Conservation (phyloP, 2,329 filamentous ascomycete species). For the Zalaria sp. region DNA sequence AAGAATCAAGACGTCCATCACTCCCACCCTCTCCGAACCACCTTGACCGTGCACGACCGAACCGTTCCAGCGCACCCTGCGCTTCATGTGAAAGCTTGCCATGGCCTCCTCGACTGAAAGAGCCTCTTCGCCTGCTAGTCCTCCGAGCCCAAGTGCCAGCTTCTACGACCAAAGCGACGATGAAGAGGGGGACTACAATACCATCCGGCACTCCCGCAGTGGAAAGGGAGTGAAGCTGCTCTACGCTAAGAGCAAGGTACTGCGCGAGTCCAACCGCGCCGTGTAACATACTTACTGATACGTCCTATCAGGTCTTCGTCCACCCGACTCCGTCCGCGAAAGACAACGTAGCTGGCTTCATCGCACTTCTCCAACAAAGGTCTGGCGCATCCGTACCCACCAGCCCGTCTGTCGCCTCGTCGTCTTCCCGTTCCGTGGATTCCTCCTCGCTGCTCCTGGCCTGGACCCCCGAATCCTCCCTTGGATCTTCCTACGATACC, state of each 20-base stretch:
- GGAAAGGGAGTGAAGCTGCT: conserved; percentile 83
- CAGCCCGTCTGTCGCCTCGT: conserved; percentile 23
- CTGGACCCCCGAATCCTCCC: conserved; percentile 80
- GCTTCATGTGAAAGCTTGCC: neutral
- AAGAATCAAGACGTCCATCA: too few species aligned
- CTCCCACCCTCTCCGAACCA: too few species aligned
- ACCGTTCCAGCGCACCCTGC: neutral
- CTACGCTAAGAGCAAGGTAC: conserved; percentile 90
- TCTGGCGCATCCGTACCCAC: conserved; percentile 18
- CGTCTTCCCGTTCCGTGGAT: conserved; percentile 30
- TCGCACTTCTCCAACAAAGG: conserved; percentile 88
- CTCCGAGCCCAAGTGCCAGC: conserved; percentile 66
- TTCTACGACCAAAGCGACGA: conserved; percentile 96
- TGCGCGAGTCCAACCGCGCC: too few species aligned
- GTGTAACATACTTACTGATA: too few species aligned
- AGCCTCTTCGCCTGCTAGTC: conserved; percentile 9
- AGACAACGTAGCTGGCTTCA: conserved; percentile 90
- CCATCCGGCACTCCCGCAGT: conserved; percentile 64
- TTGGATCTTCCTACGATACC: conserved; percentile 63
- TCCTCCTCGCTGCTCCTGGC: conserved; percentile 70
- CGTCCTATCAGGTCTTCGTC: conserved; percentile 63
- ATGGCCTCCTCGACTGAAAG: neutral
- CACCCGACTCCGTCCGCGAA: conserved; percentile 86
- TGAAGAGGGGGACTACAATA: conserved; percentile 90
- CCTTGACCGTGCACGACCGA: too few species aligned